phyloP scores from a whole-genome alignment of 2,329 filamentous ascomycete species.

The Venturia oleaginea region DNA sequence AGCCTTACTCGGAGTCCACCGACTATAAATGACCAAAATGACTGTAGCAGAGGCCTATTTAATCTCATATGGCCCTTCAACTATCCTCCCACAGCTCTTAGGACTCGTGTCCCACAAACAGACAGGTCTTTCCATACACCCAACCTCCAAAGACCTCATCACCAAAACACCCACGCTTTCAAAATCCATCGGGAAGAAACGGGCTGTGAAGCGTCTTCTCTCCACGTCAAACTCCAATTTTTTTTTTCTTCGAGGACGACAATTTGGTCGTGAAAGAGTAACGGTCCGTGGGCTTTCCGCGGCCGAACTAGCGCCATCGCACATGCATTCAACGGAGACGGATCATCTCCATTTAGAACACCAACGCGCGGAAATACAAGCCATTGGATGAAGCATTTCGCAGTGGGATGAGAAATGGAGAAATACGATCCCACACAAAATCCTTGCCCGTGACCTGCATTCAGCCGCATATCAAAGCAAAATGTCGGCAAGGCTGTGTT shows the following conservation, averaged over 20 bases:
- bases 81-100: background rate
- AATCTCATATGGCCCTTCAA: background rate
- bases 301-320: background rate
- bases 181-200: background rate
- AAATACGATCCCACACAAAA: background rate
- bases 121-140: background rate
- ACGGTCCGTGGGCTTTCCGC: background rate
- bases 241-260: background rate
- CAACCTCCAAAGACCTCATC: background rate
- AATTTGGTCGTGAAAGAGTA: background rate
- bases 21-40: no score
- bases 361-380: background rate
- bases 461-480: background rate
- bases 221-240: background rate
- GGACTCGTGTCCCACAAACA: no score
- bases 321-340: background rate
- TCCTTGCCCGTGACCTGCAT: background rate
- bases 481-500: background rate
- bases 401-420: background rate
- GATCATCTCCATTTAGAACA: background rate
- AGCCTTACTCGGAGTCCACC: no score
- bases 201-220: background rate
- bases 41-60: no score
- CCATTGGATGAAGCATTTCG: background rate
- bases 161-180: background rate